Evolutionary conservation across 306 rosid species (phyloP), one percentile per base, ranked within the genome.

Genomic region (Dryas alaskensis): DNA sequence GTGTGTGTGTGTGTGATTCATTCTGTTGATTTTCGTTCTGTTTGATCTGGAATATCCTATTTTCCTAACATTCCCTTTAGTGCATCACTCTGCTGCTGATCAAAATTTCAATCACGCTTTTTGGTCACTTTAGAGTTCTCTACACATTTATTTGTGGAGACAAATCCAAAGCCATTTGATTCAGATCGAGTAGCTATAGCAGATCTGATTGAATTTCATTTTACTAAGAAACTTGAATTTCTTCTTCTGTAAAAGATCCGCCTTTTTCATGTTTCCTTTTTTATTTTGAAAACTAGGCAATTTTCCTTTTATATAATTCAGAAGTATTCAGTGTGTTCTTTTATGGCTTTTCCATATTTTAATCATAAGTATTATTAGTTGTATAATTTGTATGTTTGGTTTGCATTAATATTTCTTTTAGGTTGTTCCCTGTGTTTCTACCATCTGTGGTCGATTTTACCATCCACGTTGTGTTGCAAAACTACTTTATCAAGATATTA

Each of bases 381-480:
- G 11, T 25, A 11, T 48, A 4, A 0, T 12, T 19, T 25, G 12
- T 22, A 5, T 2, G 11, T 58, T 25, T 58, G 8, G 25, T 17
- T 43, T 8, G 49, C 11, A 40, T 16, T 7, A 8, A 14, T 44
- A 78, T 76, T 71, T 74, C 65, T 73, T 55, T 69, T 75, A 93
- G 98, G 98, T 93, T 73, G 88, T 91, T 77, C 81, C 70, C 59
- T 93, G 98, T 72, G 91, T 73, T 64, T 77, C 80, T 65, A 94
- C 97, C 65, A 89, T 87, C 55, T 93, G 98, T 76, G 97, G 98
- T 65, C 81, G 72, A 77, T 93, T 93, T 78, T 93, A 91, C 75
- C 98, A 93, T 81, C 91, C 96, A 39, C 83, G 17, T 9, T 93
- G 98, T 81, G 89, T 88, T 81, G 82, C 89, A 25, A 90, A 79